A percentile compares a stretch with the other conserved stretches of the same genome.
These are phyloP conservation scores for Alternaria alternata DNA, from an alignment of 2,329 filamentous ascomycete genomes.

Conservation along the genomic window DNA sequence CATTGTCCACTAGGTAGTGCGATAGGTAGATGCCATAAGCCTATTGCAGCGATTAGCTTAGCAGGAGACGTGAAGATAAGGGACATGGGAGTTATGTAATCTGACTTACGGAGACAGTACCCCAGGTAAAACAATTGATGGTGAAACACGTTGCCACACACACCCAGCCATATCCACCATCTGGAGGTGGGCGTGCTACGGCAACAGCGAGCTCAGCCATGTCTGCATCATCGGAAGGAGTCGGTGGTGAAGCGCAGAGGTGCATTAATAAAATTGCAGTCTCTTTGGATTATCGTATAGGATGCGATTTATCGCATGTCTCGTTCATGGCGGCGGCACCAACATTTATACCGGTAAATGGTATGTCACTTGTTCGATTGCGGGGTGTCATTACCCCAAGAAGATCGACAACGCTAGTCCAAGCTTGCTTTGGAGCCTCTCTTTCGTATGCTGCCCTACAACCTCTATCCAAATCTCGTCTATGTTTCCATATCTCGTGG, in stretches of 20 bases:
- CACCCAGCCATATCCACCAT: slow-evolving; percentile 29
- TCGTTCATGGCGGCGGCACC: background rate
- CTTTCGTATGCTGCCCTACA: background rate
- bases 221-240: background rate
- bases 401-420: slow-evolving; percentile 3
- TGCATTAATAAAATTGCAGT: background rate
- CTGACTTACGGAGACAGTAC: slow-evolving; percentile 25
- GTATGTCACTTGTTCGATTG: background rate
- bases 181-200: slow-evolving; percentile 13
- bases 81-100: too few relatives aligned
- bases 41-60: background rate
- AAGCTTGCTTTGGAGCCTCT: background rate
- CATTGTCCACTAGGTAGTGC: slow-evolving; percentile 49
- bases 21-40: slow-evolving; percentile 56
- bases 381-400: background rate
- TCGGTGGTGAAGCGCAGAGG: background rate
- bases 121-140: slow-evolving; percentile 22
- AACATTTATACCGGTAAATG: background rate
- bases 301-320: background rate
- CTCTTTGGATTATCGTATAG: background rate
- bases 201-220: background rate
- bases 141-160: slow-evolving; percentile 24
- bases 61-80: background rate
- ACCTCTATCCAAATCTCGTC: background rate
- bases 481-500: background rate